Base-by-base conservation (phyloP, 2,329 filamentous ascomycete species). In the Exserohilum rostratum region DNA sequence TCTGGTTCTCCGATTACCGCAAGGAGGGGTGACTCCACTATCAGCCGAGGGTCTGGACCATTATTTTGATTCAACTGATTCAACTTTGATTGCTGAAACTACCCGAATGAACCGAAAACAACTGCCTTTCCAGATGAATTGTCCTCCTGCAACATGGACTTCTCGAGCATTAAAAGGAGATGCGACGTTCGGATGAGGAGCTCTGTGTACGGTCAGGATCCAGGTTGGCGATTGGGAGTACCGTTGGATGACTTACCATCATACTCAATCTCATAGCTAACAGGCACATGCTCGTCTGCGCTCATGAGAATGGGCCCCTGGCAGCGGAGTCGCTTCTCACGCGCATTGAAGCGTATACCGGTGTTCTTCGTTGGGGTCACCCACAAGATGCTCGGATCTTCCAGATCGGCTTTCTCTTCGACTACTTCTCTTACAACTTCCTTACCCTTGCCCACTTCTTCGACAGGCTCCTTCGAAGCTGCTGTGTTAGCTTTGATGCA, bases 181-280 rank as follows among this genome's bases (percentile, higher is more conserved):
- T 72, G 65, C 12, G 67, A 71, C 5, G 71, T 74, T 27, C 68
- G 62, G 25, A 72, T 65, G 15, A 73, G 58, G 5, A 73, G 63
- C 48, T 73, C 72, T 71, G 18, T 25, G 9, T 6, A 6, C 25
- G 15, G 38, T 60, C 12, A 60, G 55, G 27, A 9, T 40, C 5
- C 7, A 30, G 2, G 5, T 18, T 11, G 9, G 22, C 15, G n/a
- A 25, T 20, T 12, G 13, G 18, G 37, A 27, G 22, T 12, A 10
- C 3, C 22, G 22, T 39, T 69, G 81, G 54, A 22, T 4, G 10
- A 25, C 40, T 40, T 77, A 91, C 90, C 87, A 83, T 90, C 81
- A 66, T 90, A 90, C 51, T 89, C 84, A 25, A 95, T 78, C 38
- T 83, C 83, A 69, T 91, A 95, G 49, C 81, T 85, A 9, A 90